Percentiles rank a stretch among this genome's conserved stretches.
Conservation (phyloP, 352 stramenopile genomes). For the Pythium angustatum region DNA sequence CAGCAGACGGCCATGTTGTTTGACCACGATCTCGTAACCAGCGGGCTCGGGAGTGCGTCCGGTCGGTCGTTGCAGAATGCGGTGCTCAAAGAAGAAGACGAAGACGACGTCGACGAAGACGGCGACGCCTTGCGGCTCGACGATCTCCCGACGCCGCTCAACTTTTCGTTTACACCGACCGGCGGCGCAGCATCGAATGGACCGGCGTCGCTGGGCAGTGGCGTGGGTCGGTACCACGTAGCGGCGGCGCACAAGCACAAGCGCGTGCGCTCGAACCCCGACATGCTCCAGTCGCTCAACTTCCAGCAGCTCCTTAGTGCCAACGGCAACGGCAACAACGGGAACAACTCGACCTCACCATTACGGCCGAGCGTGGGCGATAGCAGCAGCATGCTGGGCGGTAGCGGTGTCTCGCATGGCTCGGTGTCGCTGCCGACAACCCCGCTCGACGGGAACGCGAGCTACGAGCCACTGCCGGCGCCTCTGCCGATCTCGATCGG, state of each 20-base stretch:
- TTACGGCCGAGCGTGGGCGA: conserved; percentile 24
- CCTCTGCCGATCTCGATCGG: conserved; percentile 34
- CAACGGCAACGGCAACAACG: neutral
- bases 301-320: conserved; percentile 28
- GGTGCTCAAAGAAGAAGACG: neutral
- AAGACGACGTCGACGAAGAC: conserved; percentile 19
- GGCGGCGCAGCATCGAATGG: neutral
- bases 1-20: conserved; percentile 29
- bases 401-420: neutral
- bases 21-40: conserved; percentile 33
- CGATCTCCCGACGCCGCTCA: conserved; percentile 31
- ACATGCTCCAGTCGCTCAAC: conserved; percentile 30
- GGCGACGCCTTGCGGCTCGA: conserved; percentile 15
- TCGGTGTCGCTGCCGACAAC: conserved; percentile 25
- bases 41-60: too few species aligned
- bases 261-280: conserved; percentile 35
- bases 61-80: neutral
- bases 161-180: conserved; percentile 30
- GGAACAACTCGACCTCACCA: conserved; percentile 14
- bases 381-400: neutral
- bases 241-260: conserved; percentile 35
- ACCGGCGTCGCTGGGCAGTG: neutral
- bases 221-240: conserved; percentile 22
- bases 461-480: conserved; percentile 23
- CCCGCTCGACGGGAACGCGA: conserved; percentile 16